These are phyloP conservation scores for Bruguiera sexangula DNA, from an alignment of 345 rosid species.

Conservation along the genomic window DNA sequence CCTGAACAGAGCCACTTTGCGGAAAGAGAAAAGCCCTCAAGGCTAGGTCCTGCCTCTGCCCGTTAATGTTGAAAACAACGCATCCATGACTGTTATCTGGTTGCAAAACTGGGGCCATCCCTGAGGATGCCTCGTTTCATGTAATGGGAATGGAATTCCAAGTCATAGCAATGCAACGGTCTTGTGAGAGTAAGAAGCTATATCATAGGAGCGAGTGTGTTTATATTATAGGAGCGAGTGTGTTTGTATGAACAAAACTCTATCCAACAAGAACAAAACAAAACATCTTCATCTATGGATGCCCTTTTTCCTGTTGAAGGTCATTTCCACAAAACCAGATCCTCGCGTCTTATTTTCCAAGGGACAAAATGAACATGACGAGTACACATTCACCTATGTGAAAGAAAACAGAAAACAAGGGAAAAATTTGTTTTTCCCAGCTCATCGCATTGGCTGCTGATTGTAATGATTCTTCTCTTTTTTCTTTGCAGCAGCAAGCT, in stretches of 20 bases:
- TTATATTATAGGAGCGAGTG: no score
- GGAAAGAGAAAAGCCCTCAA: no score
- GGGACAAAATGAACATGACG: not conserved
- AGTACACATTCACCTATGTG: not conserved
- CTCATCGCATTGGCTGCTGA: slow-evolving; percentile 64
- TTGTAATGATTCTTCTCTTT: slow-evolving; percentile 73
- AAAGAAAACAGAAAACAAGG: not conserved
- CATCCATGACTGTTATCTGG: no score
- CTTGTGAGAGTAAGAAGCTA: no score
- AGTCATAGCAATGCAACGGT: no score
- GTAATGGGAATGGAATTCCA: no score
- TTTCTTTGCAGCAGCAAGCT: slow-evolving; percentile 73
- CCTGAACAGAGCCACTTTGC: no score
- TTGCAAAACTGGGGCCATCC: no score
- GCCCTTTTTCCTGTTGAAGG: not conserved
- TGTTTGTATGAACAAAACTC: not conserved
- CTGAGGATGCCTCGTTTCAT: no score
- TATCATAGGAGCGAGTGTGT: no score
- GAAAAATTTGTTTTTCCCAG: not conserved
- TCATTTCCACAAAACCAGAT: not conserved
- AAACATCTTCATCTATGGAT: not conserved
- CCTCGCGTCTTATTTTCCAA: not conserved
- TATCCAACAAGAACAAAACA: not conserved
- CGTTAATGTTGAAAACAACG: no score
- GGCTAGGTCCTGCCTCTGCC: no score